Evolutionary conservation across 768 basidiomycete genomes (phyloP).

Genomic region (Lactifluus hygrophoroides): DNA sequence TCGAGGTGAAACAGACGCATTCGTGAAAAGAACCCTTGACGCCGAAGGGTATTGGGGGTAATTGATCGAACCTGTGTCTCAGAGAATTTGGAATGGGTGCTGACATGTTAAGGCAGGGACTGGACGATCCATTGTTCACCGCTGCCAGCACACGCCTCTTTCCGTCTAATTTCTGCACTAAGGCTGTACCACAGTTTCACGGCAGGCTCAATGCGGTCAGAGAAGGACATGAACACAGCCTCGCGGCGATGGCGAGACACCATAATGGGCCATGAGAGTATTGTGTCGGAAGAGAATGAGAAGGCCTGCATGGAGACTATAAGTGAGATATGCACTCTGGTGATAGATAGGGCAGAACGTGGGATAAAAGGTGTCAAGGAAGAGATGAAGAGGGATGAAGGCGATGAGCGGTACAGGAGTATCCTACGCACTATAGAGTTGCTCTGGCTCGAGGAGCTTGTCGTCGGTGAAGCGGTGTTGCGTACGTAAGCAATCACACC

Average conservation of each 20-base stretch:
- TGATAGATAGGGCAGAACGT: conserved; percentile 43
- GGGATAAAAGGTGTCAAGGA: conserved; percentile 36
- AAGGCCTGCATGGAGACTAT: conserved; percentile 24
- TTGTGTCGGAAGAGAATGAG: conserved; percentile 27
- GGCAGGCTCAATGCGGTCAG: conserved; percentile 15
- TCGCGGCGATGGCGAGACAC: conserved; percentile 48
- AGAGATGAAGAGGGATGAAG: conserved; percentile 25
- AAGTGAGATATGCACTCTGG: conserved; percentile 33
- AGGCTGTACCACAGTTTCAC: conserved; percentile 51
- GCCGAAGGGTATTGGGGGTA: conserved; percentile 83
- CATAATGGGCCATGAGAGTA: conserved; percentile 25
- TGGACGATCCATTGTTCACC: conserved; percentile 68
- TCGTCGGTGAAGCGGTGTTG: conserved; percentile 40
- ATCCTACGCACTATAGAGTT: conserved; percentile 31
- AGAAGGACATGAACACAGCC: conserved; percentile 24
- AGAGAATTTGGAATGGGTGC: background rate
- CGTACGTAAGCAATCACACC: background rate
- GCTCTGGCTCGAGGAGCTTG: conserved; percentile 55
- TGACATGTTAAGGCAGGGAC: conserved; percentile 40
- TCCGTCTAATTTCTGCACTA: conserved; percentile 64
- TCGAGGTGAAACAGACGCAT: conserved; percentile 32
- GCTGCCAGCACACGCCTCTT: conserved; percentile 65
- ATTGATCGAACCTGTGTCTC: conserved; percentile 6
- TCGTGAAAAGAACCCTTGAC: conserved; percentile 47
- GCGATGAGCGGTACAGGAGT: conserved; percentile 6